Conservation (phyloP, 768 basidiomycete species). For the Trametes gibbosa region DNA sequence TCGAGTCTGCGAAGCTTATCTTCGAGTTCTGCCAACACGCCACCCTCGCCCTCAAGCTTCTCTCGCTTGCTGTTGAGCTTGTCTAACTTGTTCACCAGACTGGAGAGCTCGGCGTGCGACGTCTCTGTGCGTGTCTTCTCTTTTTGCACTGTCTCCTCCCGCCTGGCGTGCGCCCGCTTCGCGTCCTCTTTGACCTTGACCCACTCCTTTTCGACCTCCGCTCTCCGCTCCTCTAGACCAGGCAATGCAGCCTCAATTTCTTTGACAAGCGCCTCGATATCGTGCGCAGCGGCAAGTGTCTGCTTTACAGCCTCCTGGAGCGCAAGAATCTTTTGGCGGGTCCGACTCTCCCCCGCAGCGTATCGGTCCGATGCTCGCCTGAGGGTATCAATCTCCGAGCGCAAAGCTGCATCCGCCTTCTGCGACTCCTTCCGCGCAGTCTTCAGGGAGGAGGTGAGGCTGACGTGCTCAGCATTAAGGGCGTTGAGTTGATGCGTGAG, state of each 20-base stretch:
- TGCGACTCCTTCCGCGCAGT: slow-evolving; percentile 77
- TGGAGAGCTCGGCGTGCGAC: slow-evolving; percentile 55
- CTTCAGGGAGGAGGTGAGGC: slow-evolving; percentile 69
- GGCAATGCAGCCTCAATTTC: slow-evolving; percentile 42
- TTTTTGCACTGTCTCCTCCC: slow-evolving; percentile 47
- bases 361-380: slow-evolving; percentile 84
- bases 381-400: slow-evolving; percentile 79
- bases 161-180: slow-evolving; percentile 41
- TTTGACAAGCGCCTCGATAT: slow-evolving; percentile 39
- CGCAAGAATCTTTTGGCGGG: slow-evolving; percentile 82
- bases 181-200: slow-evolving; percentile 42
- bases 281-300: slow-evolving; percentile 47
- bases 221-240: slow-evolving; percentile 40
- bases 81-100: slow-evolving; percentile 62
- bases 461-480: slow-evolving; percentile 64
- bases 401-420: slow-evolving; percentile 76
- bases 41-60: slow-evolving; percentile 51
- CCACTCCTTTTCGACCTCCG: slow-evolving; percentile 45
- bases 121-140: slow-evolving; percentile 54
- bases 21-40: slow-evolving; percentile 62
- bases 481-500: slow-evolving; percentile 66
- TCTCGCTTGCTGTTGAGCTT: slow-evolving; percentile 63
- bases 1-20: slow-evolving; percentile 58
- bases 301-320: slow-evolving; percentile 87
- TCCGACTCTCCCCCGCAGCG: slow-evolving; percentile 68